Conservation (phyloP, 345 rosid species). For the Lepidium africanum region DNA sequence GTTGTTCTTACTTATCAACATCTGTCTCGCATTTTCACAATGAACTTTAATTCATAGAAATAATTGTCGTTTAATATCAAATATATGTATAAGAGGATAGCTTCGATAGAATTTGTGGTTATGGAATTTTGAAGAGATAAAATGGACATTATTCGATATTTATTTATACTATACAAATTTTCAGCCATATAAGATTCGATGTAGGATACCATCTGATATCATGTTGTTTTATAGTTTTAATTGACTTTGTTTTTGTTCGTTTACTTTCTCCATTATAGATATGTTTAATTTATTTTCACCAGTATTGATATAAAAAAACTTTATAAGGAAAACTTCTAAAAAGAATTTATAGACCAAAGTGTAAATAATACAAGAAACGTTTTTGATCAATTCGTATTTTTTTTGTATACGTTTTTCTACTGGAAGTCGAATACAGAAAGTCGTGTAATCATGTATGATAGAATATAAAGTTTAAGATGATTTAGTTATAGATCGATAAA, state of each 20-base stretch:
- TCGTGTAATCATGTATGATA: no score
- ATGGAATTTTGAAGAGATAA: background rate
- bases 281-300: background rate
- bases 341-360: no score
- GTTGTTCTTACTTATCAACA: conserved; percentile 13
- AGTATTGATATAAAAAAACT: background rate
- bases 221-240: background rate
- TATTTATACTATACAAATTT: background rate
- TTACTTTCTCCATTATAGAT: background rate
- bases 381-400: no score
- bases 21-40: conserved; percentile 3
- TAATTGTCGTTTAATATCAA: background rate
- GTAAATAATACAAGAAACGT: no score
- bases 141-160: background rate
- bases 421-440: no score
- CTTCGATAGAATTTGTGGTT: conserved; percentile 5
- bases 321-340: background rate
- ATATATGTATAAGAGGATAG: background rate
- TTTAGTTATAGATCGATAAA: no score
- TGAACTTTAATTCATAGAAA: background rate
- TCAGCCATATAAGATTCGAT: background rate
- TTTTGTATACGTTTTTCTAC: no score
- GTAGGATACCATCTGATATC: background rate
- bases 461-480: no score
- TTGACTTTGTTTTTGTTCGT: background rate